These are phyloP conservation scores for Apostasia ramifera DNA, from an alignment of 106 monocot species.

Conservation along the genomic window DNA sequence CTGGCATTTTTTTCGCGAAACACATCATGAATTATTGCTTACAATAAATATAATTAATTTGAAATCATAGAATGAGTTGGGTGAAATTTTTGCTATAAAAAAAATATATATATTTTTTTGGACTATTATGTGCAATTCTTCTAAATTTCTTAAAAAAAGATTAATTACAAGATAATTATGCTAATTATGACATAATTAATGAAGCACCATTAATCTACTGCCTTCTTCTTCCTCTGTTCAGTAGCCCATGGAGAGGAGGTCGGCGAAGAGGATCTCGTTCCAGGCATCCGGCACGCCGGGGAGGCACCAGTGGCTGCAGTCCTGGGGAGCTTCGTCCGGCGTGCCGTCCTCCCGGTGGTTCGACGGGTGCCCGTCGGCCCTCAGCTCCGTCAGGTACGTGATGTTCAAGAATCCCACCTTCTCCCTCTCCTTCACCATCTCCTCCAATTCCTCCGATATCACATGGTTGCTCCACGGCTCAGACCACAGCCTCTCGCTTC, in stretches of 20 bases:
- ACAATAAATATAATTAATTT: too few relatives aligned
- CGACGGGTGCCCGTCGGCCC: slow-evolving; percentile 78
- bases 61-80: too few relatives aligned
- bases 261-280: slow-evolving; percentile 70
- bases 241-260: slow-evolving; percentile 32
- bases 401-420: slow-evolving; percentile 49
- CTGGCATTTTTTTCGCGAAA: too few relatives aligned
- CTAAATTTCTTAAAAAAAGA: too few relatives aligned
- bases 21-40: too few relatives aligned
- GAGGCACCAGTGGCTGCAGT: slow-evolving; percentile 99
- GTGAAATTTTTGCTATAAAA: too few relatives aligned
- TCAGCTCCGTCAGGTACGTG: slow-evolving; percentile 51
- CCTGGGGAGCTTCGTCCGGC: slow-evolving; percentile 20
- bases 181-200: too few relatives aligned
- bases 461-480: slow-evolving; percentile 62
- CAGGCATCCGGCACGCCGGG: slow-evolving; percentile 90
- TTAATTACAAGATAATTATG: too few relatives aligned
- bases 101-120: too few relatives aligned
- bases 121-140: too few relatives aligned
- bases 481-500: background rate
- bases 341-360: slow-evolving; percentile 37
- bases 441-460: slow-evolving; percentile 9
- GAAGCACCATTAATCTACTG: too few relatives aligned
- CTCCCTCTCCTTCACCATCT: slow-evolving; percentile 9
- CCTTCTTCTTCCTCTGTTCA: background rate